Base-by-base conservation (phyloP, 176 grass and related monocot species). In the Musa acuminata region DNA sequence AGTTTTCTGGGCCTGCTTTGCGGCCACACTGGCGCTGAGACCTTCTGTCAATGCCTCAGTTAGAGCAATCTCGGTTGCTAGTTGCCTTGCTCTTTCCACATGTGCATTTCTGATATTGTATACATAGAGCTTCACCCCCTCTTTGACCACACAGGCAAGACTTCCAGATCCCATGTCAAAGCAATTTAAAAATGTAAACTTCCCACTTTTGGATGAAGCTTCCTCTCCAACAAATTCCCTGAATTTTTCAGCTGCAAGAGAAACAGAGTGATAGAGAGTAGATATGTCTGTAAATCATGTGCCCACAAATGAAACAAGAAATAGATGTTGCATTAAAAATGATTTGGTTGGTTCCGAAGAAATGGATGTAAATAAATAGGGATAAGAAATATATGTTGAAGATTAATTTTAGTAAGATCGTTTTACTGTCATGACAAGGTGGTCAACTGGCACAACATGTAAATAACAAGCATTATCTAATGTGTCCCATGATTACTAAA, bases 121-220 rank as follows among this genome's bases (percentile, higher is more conserved):
- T 11, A 91, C 81, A 11, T 99, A 99, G 77, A 99, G 70, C 70
- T 99, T 99, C 51, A 95, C 74, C 50, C 96, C 86, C 72, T 99
- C 96, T 87, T 99, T 99, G 1, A 22, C 88, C 53, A 70, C 72
- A 52, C 96, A 99, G 17, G 96, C 88, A 63, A 99, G 72, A 66
- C 82, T 94, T 59, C 96, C 96, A 6, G 96, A 89, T 43, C 91
- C 84, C 88, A 95, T 89, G 65, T 99, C 96, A 59, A 99, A 95
- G 78, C 91, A 99, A 82, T 95, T 95, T 72, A 99, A 65, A 77
- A 99, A 89, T 68, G 96, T 95, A 83, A 99, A 99, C 65, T 99
- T 43, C 21, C 96, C 96, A 78, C 96, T 99, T 83, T 99, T 99
- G 21, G 91, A 95, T 75, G 96, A 62, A 77, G 63, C 81, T 78